Percentiles rank a stretch among this genome's conserved stretches.
Conservation (phyloP, 208 protist species). For the Leishmania lainsoni region DNA sequence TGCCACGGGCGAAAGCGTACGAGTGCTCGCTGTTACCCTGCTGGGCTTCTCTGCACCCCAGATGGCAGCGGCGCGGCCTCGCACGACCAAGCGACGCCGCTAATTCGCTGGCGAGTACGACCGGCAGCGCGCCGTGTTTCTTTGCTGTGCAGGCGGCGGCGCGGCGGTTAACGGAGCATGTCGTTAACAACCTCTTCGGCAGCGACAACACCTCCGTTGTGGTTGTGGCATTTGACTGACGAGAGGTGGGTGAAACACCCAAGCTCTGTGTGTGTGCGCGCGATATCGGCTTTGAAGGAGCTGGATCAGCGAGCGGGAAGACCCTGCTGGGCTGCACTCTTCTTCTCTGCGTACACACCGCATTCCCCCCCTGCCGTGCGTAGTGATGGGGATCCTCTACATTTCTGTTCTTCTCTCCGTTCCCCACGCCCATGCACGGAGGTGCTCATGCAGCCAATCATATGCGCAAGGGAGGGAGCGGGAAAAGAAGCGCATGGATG, state of each 20-base stretch:
- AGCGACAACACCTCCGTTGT: conserved; percentile 64
- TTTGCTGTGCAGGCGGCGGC: conserved; percentile 29
- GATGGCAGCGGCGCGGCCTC: neutral
- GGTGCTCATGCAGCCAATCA: neutral
- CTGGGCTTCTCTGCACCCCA: conserved; percentile 8
- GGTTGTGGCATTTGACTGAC: conserved; percentile 43
- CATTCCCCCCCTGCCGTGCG: neutral
- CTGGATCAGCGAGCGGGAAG: neutral
- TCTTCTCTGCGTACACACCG: neutral
- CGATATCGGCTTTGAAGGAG: neutral
- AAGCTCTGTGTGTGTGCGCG: neutral
- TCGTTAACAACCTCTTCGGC: conserved; percentile 36
- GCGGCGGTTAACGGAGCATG: conserved; percentile 43
- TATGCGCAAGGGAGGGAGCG: neutral
- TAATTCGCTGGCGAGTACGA: neutral
- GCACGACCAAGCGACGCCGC: neutral
- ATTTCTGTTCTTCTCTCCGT: neutral
- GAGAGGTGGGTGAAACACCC: neutral
- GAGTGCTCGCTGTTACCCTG: neutral
- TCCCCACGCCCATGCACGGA: neutral
- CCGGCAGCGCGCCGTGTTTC: neutral
- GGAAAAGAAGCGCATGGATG: neutral
- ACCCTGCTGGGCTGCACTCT: neutral
- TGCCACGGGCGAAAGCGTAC: neutral
- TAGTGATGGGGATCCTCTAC: neutral